phyloP scores from a whole-genome alignment of 2,329 filamentous ascomycete genomes.

The Fusarium miscanthi region DNA sequence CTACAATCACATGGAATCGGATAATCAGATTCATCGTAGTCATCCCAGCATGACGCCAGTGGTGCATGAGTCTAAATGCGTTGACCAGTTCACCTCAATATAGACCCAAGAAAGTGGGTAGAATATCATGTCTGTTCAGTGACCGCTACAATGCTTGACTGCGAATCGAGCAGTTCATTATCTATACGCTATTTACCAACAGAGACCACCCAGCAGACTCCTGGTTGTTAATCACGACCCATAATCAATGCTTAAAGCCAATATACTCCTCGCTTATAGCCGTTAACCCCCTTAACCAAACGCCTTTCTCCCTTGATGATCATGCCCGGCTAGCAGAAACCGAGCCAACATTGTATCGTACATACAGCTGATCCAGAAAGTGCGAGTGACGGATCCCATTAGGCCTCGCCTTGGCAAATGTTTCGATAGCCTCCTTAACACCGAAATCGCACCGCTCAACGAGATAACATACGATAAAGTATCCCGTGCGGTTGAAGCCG shows the following conservation, averaged over 20 bases:
- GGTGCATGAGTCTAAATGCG: not conserved
- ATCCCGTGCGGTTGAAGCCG: constrained; percentile 93
- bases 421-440: constrained; percentile 81
- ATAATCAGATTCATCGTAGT: not conserved
- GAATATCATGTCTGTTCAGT: not conserved
- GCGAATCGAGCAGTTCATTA: not conserved
- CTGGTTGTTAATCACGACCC: not conserved
- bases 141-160: not conserved
- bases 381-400: constrained; percentile 91
- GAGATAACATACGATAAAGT: constrained; percentile 90
- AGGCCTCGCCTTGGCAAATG: constrained; percentile 77
- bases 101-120: too few relatives aligned
- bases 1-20: not conserved
- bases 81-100: not conserved
- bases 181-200: constrained; percentile 2
- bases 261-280: not conserved
- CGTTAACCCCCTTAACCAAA: not conserved
- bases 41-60: not conserved
- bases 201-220: constrained; percentile 5
- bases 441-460: constrained; percentile 80
- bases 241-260: not conserved
- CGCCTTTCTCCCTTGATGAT: not conserved
- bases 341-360: constrained; percentile 70
- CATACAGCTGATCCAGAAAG: constrained; percentile 85
- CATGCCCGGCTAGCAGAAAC: not conserved